A percentile compares a stretch with the other conserved stretches of the same genome.
Evolutionary conservation across 2,329 filamentous ascomycete genomes (phyloP).

Genomic region (Massarina eburnea): DNA sequence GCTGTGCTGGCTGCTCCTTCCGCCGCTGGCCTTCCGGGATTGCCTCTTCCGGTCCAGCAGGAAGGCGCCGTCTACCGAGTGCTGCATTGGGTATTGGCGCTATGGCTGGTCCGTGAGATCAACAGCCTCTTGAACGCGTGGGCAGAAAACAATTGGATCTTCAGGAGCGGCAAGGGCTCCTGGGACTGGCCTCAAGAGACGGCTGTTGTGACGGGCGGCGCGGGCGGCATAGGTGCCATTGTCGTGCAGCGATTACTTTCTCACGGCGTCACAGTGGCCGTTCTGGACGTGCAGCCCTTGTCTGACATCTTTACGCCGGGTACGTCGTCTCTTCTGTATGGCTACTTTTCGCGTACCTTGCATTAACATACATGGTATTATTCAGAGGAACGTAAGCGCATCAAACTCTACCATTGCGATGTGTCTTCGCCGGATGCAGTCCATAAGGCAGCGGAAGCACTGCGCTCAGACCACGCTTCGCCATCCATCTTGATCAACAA

Average conservation of each 20-base stretch:
- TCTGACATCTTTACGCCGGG: slow-evolving; percentile 29
- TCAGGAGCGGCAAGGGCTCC: slow-evolving; percentile 26
- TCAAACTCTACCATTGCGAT: slow-evolving; percentile 37
- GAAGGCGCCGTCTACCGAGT: slow-evolving; percentile 21
- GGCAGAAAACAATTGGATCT: slow-evolving; percentile 45
- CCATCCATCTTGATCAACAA: slow-evolving; percentile 43
- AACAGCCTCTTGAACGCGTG: slow-evolving; percentile 33
- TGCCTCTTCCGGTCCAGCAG: slow-evolving; percentile 28
- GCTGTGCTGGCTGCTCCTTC: slow-evolving; percentile 13
- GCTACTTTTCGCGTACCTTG: not conserved
- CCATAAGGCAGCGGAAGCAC: slow-evolving; percentile 28
- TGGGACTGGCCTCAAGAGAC: slow-evolving; percentile 39
- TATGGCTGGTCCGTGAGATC: slow-evolving; percentile 24
- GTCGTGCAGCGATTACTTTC: slow-evolving; percentile 35
- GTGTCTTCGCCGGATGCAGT: slow-evolving; percentile 35
- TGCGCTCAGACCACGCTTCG: slow-evolving; percentile 35
- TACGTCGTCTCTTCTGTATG: slow-evolving; percentile 12
- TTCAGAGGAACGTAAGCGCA: slow-evolving; percentile 22
- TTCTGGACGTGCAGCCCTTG: slow-evolving; percentile 38
- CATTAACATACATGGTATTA: slow-evolving; percentile 17
- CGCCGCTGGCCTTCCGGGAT: slow-evolving; percentile 24
- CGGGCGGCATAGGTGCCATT: slow-evolving; percentile 37
- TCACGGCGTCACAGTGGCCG: slow-evolving; percentile 37
- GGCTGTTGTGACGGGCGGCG: slow-evolving; percentile 42
- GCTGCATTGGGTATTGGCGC: slow-evolving; percentile 30